A percentile compares a stretch with the other conserved stretches of the same genome.
Conservation (phyloP, 768 basidiomycete genomes). For the Tulasnella sp. region DNA sequence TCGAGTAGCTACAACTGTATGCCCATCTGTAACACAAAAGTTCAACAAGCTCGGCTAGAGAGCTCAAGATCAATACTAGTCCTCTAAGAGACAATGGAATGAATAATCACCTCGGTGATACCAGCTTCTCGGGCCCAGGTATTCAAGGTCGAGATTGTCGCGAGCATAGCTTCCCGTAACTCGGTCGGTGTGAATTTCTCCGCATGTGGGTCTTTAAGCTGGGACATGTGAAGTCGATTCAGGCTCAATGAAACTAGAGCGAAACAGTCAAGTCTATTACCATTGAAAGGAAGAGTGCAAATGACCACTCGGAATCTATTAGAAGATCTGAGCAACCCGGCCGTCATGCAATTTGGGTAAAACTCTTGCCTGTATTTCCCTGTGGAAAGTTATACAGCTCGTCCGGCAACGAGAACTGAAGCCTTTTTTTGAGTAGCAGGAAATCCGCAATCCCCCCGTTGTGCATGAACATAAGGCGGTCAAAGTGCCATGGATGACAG, state of each 20-base stretch:
- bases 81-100: neutral
- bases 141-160: slow-evolving; percentile 74
- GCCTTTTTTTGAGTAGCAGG: slow-evolving; percentile 56
- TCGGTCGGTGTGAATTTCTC: slow-evolving; percentile 55
- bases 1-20: slow-evolving; percentile 83
- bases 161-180: slow-evolving; percentile 75
- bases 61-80: neutral
- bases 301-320: slow-evolving; percentile 93
- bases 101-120: slow-evolving; percentile 47
- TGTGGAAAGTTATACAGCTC: slow-evolving; percentile 75
- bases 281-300: slow-evolving; percentile 80
- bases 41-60: slow-evolving; percentile 81
- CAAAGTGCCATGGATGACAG: slow-evolving; percentile 88
- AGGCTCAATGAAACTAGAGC: too few species aligned
- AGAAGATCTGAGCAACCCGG: neutral
- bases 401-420: slow-evolving; percentile 68
- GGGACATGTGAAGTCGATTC: neutral
- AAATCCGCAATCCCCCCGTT: slow-evolving; percentile 91
- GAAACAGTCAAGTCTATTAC: slow-evolving; percentile 25
- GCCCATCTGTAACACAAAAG: slow-evolving; percentile 92
- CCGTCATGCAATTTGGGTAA: neutral
- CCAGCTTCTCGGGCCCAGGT: slow-evolving; percentile 55
- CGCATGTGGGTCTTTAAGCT: slow-evolving; percentile 75
- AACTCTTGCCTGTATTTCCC: slow-evolving; percentile 70
- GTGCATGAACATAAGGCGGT: slow-evolving; percentile 96